A percentile compares a stretch with the other conserved stretches of the same genome.
phyloP scores from a whole-genome alignment of 1,284 basidiomycete species.

The Cutaneotrichosporon cutaneum region DNA sequence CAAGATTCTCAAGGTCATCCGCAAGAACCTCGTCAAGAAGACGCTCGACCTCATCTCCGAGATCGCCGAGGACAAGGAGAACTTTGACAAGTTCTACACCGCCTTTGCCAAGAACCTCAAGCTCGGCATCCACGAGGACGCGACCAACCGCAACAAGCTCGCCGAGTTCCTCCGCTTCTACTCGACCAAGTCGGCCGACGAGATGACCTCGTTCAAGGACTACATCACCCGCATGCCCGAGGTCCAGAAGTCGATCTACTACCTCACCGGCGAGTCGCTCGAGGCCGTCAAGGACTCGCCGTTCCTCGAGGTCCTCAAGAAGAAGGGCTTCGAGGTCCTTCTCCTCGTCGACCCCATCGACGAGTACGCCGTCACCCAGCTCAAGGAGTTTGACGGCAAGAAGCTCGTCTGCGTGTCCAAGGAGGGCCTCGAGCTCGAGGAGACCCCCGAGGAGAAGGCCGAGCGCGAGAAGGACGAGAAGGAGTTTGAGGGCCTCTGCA shows the following conservation, averaged over 20 bases:
- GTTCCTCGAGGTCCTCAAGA: slow-evolving; percentile 99
- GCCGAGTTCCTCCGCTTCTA: slow-evolving; percentile 99
- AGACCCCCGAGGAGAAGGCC: slow-evolving; percentile 97
- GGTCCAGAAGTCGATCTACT: slow-evolving; percentile 98
- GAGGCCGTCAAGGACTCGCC: slow-evolving; percentile 89
- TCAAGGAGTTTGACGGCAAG: slow-evolving; percentile 99
- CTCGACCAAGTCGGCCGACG: slow-evolving; percentile 93
- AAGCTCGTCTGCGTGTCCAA: slow-evolving; percentile 98
- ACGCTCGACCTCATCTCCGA: slow-evolving; percentile 91
- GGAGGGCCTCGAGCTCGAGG: slow-evolving; percentile 98
- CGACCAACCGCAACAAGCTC: slow-evolving; percentile 98
- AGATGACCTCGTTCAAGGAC: slow-evolving; percentile 94
- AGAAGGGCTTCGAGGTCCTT: slow-evolving; percentile 98
- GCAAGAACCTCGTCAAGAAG: slow-evolving; percentile 98
- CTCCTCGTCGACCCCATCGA: slow-evolving; percentile 98
- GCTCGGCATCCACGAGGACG: slow-evolving; percentile 99
- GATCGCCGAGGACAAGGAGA: slow-evolving; percentile 99
- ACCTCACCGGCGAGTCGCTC: slow-evolving; percentile 97
- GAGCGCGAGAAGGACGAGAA: slow-evolving; percentile 81
- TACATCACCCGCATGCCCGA: slow-evolving; percentile 99
- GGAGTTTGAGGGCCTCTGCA: slow-evolving; percentile 85
- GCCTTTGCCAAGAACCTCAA: slow-evolving; percentile 97
- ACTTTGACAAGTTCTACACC: slow-evolving; percentile 93
- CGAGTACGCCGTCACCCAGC: slow-evolving; percentile 94
- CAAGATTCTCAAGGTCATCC: slow-evolving; percentile 89